Conservation (phyloP, 2,329 filamentous ascomycete genomes). For the Hymenoscyphus fraxineus region DNA sequence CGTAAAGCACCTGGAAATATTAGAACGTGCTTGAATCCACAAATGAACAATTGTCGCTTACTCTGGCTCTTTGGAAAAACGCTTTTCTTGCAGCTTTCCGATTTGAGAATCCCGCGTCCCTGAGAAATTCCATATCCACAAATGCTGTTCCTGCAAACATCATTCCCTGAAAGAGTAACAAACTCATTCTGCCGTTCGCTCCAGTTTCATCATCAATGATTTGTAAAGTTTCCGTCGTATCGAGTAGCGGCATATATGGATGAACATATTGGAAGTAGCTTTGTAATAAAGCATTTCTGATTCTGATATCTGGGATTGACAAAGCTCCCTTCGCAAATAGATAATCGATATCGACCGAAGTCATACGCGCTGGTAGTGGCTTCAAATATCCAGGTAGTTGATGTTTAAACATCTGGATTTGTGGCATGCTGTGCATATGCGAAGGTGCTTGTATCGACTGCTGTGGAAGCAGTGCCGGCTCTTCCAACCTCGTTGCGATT, state of each 20-base stretch:
- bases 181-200: conserved; percentile 66
- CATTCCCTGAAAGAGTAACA: conserved; percentile 87
- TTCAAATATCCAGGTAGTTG: conserved; percentile 66
- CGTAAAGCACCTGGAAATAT: conserved; percentile 68
- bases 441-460: neutral
- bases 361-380: conserved; percentile 71
- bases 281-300: conserved; percentile 78
- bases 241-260: conserved; percentile 88
- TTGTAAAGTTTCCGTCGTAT: conserved; percentile 57
- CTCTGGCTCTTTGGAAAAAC: conserved; percentile 85
- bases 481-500: conserved; percentile 23
- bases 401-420: conserved; percentile 22
- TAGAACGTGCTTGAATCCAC: conserved; percentile 14
- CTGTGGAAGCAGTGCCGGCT: conserved; percentile 6
- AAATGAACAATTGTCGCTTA: conserved; percentile 42
- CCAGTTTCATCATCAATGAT: conserved; percentile 66
- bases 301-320: conserved; percentile 62
- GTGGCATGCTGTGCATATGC: neutral
- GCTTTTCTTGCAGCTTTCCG: conserved; percentile 80
- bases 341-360: conserved; percentile 78
- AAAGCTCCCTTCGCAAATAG: conserved; percentile 81
- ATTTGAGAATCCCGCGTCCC: conserved; percentile 70
- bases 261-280: conserved; percentile 87
- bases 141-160: conserved; percentile 93
- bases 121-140: conserved; percentile 73